A percentile compares a stretch with the other conserved stretches of the same genome.
Conservation (phyloP, 345 rosid species). For the Eucalyptus virginea region DNA sequence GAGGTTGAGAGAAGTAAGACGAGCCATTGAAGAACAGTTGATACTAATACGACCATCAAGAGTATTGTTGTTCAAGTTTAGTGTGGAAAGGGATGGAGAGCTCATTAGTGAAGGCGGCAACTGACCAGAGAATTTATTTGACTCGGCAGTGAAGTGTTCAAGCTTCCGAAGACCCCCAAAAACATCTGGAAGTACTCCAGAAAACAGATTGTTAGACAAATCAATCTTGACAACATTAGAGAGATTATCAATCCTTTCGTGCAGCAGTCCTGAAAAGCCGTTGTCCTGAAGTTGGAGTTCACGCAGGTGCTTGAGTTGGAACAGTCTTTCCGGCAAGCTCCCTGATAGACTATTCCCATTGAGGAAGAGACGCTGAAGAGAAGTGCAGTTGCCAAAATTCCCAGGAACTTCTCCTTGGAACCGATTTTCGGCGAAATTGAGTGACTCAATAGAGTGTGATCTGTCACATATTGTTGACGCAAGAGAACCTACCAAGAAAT, state of each 20-base stretch:
- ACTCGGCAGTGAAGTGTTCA: neutral
- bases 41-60: constrained; percentile 1
- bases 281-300: constrained; percentile 9
- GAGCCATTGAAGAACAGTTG: constrained; percentile 19
- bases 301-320: neutral
- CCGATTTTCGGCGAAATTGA: constrained; percentile 2
- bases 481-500: neutral
- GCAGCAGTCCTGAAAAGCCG: constrained; percentile 1
- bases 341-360: constrained; percentile 10
- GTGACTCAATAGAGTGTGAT: neutral
- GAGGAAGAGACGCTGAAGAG: constrained; percentile 7
- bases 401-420: constrained; percentile 3
- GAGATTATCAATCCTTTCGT: neutral
- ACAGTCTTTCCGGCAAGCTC: neutral
- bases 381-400: constrained; percentile 6
- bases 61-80: constrained; percentile 3
- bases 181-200: constrained; percentile 17
- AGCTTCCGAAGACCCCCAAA: constrained; percentile 9
- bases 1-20: neutral
- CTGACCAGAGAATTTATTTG: constrained; percentile 7
- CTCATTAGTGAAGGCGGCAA: constrained; percentile 16
- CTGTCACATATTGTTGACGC: neutral
- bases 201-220: constrained; percentile 7
- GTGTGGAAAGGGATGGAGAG: constrained; percentile 8
- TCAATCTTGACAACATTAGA: constrained; percentile 9